Evolutionary conservation across 495 filamentous ascomycete genomes (phyloP).

Genomic region (Aspergillus homomorphus): DNA sequence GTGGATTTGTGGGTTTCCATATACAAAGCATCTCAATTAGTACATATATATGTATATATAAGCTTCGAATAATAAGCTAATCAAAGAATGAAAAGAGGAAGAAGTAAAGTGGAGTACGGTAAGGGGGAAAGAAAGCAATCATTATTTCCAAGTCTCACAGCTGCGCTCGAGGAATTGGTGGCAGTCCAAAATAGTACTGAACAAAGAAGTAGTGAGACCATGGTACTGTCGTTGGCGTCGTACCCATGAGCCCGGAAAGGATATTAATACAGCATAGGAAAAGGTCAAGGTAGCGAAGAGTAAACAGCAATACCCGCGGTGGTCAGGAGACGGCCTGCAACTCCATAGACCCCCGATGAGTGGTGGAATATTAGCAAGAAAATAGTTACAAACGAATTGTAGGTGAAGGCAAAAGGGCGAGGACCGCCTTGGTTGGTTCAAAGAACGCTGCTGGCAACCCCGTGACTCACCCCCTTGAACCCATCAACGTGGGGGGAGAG

Average conservation of each 20-base stretch:
- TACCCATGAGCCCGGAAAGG: constrained; percentile 13
- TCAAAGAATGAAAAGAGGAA: not conserved
- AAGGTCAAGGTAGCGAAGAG: constrained; percentile 12
- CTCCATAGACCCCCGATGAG: constrained; percentile 22
- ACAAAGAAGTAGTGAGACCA: constrained; percentile 21
- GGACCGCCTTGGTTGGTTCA: constrained; percentile 22
- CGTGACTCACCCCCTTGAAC: constrained; percentile 40
- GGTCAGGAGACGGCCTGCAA: constrained; percentile 37
- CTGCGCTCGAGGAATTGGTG: not conserved
- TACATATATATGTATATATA: too few relatives aligned
- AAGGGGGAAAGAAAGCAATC: constrained; percentile 9
- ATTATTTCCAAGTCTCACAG: constrained; percentile 1
- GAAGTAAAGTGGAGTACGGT: not conserved
- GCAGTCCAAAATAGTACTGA: constrained; percentile 13
- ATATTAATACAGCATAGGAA: constrained; percentile 25
- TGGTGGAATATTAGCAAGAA: constrained; percentile 9
- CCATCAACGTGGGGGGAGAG: constrained; percentile 31
- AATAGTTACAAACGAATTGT: constrained; percentile 8
- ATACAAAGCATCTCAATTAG: not conserved
- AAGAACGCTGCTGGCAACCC: constrained; percentile 41
- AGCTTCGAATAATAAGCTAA: not conserved
- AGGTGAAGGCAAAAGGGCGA: constrained; percentile 6
- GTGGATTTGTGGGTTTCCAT: too few relatives aligned
- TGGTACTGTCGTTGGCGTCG: constrained; percentile 16
- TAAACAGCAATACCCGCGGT: constrained; percentile 20